Base-by-base conservation (phyloP, 805 yeast genomes). In the Monosporozyma solicola region DNA sequence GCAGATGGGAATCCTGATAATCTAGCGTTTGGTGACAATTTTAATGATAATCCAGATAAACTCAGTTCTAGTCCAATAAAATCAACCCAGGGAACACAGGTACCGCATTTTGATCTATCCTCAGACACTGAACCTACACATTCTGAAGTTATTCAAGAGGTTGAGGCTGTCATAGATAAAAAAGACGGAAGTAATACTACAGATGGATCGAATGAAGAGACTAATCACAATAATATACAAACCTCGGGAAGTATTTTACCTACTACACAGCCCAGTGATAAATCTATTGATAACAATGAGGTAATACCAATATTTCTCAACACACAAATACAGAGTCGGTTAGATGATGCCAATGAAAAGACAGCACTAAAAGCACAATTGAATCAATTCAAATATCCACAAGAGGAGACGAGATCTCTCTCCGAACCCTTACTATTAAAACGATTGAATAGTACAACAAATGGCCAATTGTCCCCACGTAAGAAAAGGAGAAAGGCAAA, bases 281-380 rank as follows among this genome's bases (percentile, higher is more conserved):
- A 35, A 13, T 31, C 49, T 6, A 46, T 16, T 16, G 39, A 33
- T 31, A 39, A 31, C 4, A 13, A 35, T 15, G 20, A 35, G 13
- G 16, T 35, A 7, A 35, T 5, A 4, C 39, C 37, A 16, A 27
- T 66, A 6, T 60, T 68, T 27, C 54, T 68, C 3, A 62, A 58
- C 35, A 68, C 72, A 4, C 72, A 68, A 49, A 58, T 68, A 8
- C 72, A 68, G 52, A 54, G 70, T 39, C 54, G 60, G 25, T 45
- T 68, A 22, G 70, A 67, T 53, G 68, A 63, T 15, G 51, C 50
- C 8, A 64, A 65, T 25, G 55, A 54, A 6, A 25, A 32, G 15
- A 6, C 33, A 3, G 61, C 64, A 24, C 9, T 62, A 24, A 58
- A 55, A 51, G 41, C 54, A 5, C 54, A 53, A 35, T 53, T 67